Conservation (phyloP, 257 asterid genomes). For the Parsonsia alboflavescens region DNA sequence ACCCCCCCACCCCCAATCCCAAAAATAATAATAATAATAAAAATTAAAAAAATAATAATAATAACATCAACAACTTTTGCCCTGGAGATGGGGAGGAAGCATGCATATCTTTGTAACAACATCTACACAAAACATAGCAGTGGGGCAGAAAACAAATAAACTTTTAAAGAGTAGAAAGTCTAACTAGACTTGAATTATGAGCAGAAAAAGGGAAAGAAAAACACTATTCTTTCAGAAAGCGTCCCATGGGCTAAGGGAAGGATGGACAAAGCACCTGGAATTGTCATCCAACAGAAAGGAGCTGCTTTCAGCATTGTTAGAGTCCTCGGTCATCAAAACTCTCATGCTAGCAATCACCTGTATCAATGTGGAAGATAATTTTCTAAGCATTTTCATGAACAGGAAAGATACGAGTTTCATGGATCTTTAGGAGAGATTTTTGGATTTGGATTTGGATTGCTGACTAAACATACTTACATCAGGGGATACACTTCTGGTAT, state of each 20-base stretch:
- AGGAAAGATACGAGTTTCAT: background rate
- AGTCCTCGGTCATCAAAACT: constrained; percentile 93
- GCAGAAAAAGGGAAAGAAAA: background rate
- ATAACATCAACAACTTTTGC: background rate
- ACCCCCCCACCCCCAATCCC: too few relatives aligned
- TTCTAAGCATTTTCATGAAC: background rate
- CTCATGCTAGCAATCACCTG: constrained; percentile 98
- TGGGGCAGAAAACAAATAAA: too few relatives aligned
- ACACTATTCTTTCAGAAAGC: background rate
- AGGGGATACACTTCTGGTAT: constrained; percentile 86
- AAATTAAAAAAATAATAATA: too few relatives aligned
- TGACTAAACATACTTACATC: constrained; percentile 49
- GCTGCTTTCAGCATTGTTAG: constrained; percentile 71
- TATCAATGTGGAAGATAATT: constrained; percentile 5
- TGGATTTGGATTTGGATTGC: background rate
- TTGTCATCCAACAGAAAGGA: constrained; percentile 91
- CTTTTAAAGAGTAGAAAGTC: too few relatives aligned
- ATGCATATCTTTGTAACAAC: background rate
- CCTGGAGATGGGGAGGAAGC: background rate
- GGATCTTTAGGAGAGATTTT: constrained; percentile 2
- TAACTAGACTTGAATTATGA: background rate
- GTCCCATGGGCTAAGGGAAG: background rate
- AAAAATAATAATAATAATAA: too few relatives aligned
- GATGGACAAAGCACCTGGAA: constrained; percentile 49
- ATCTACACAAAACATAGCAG: too few relatives aligned